Conservation (phyloP, 2,329 filamentous ascomycete genomes). For the Fusarium haematococcum region DNA sequence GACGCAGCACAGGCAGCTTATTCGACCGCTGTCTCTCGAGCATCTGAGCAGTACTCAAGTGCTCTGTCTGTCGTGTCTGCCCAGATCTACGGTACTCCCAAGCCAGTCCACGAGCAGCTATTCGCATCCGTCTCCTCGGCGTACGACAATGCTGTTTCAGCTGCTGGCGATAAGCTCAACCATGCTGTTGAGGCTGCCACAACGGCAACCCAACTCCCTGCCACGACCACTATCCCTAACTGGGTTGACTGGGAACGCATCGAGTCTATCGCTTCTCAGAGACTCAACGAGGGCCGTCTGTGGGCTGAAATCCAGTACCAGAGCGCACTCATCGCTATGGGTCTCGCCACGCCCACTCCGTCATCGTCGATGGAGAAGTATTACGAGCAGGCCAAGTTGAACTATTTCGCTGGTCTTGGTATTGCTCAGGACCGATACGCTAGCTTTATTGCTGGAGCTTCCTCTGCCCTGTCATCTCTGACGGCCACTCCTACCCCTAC, state of each 20-base stretch:
- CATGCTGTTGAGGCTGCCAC: slow-evolving; percentile 67
- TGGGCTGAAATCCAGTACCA: slow-evolving; percentile 79
- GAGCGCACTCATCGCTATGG: slow-evolving; percentile 73
- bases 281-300: slow-evolving; percentile 76
- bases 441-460: slow-evolving; percentile 78
- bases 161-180: slow-evolving; percentile 70
- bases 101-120: slow-evolving; percentile 77
- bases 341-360: slow-evolving; percentile 64
- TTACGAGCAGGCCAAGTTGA: slow-evolving; percentile 70
- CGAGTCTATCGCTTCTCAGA: slow-evolving; percentile 76
- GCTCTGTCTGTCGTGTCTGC: slow-evolving; percentile 76
- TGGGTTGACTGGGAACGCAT: slow-evolving; percentile 61
- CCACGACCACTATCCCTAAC: slow-evolving; percentile 55
- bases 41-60: slow-evolving; percentile 75
- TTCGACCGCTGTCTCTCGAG: slow-evolving; percentile 72
- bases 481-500: slow-evolving; percentile 73
- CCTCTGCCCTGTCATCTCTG: slow-evolving; percentile 71
- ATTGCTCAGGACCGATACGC: slow-evolving; percentile 83
- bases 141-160: slow-evolving; percentile 73
- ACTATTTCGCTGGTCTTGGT: slow-evolving; percentile 83
- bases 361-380: slow-evolving; percentile 67
- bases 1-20: slow-evolving; percentile 69
- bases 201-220: slow-evolving; percentile 59
- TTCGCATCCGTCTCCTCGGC: slow-evolving; percentile 75
- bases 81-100: slow-evolving; percentile 75